Evolutionary conservation across 2,329 filamentous ascomycete species (phyloP), one percentile per base, ranked within the genome.

Genomic region (Colletotrichum aenigma): DNA sequence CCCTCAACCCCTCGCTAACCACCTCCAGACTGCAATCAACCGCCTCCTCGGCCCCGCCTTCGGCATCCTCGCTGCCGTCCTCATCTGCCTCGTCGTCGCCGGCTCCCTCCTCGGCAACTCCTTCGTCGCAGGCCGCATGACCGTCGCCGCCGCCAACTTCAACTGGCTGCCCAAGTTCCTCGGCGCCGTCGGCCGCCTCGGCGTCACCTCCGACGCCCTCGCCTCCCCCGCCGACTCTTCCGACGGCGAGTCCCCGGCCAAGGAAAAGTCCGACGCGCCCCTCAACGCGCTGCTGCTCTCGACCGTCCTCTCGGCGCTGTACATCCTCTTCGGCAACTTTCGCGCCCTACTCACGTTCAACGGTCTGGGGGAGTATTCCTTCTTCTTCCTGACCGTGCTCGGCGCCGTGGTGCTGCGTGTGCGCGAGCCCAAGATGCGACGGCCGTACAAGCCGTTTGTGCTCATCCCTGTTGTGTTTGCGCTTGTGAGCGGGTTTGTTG

Each of bases 51-150:
- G 91, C 3, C 85, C 84, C 0, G 86, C 82, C 0, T 89, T 89
- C 65, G 91, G 91, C 6, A 86, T 91, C 52, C 76, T 88, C 0
- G 87, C 91, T 3, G 91, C 91, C 2, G 78, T 89, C 0, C 81
- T 93, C 2, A 90, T 93, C 55, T 92, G 90, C 76, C 81, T 92
- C 0, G 91, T 92, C 0, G 91, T 92, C 6, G 90, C 90, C 1
- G 91, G 91, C 3, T 92, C 91, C 1, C 84, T 93, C 0, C 88
- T 92, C 0, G 90, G 91, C 28, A 93, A 93, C 80, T 91, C 91
- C 0, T 93, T 93, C 77, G 88, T 93, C 0, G 89, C 89, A 0
- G 89, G 91, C 10, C 88, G 91, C 32, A 91, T 93, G 87, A 88
- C 90, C 0, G 89, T 93, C 4, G 89, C 91, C 2, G 91, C 91